These are phyloP conservation scores for Neonectria hederae DNA, from an alignment of 2,329 filamentous ascomycete genomes.

Conservation along the genomic window DNA sequence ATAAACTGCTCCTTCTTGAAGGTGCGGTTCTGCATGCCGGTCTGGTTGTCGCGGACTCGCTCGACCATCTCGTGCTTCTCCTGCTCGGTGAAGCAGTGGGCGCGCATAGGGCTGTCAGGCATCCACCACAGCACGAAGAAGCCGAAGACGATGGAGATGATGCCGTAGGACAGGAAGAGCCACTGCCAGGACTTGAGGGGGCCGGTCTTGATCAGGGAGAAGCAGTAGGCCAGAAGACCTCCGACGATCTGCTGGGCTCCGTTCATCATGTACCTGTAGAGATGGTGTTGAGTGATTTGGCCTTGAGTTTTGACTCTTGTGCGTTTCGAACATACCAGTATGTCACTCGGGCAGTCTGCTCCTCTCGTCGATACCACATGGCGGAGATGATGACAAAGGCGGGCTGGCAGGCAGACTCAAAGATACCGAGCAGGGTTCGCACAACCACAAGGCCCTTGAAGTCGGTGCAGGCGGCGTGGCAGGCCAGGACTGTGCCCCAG, in stretches of 20 bases:
- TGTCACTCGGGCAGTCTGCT: conserved; percentile 72
- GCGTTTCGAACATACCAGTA: conserved; percentile 65
- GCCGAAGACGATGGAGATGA: conserved; percentile 70
- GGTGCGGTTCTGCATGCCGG: conserved; percentile 65
- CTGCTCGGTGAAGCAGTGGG: conserved; percentile 73
- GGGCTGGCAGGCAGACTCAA: conserved; percentile 76
- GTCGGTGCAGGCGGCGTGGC: conserved; percentile 68
- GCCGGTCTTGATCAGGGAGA: conserved; percentile 61
- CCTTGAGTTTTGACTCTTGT: background rate
- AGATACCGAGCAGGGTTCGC: conserved; percentile 74
- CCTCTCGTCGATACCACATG: conserved; percentile 77
- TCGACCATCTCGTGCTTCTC: conserved; percentile 73
- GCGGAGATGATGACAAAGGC: conserved; percentile 72
- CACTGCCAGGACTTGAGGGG: conserved; percentile 73
- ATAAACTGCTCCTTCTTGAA: conserved; percentile 58
- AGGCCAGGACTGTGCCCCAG: conserved; percentile 70
- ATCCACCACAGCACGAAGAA: conserved; percentile 71
- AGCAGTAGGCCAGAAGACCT: conserved; percentile 74
- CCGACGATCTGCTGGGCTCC: conserved; percentile 77
- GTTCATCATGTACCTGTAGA: conserved; percentile 74
- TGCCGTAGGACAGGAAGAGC: conserved; percentile 73
- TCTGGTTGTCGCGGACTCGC: conserved; percentile 68
- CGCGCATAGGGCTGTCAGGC: conserved; percentile 76
- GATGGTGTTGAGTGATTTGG: background rate
- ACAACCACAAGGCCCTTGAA: conserved; percentile 69